phyloP scores from a whole-genome alignment of 495 filamentous ascomycete species.

The Aspergillus panamensis region DNA sequence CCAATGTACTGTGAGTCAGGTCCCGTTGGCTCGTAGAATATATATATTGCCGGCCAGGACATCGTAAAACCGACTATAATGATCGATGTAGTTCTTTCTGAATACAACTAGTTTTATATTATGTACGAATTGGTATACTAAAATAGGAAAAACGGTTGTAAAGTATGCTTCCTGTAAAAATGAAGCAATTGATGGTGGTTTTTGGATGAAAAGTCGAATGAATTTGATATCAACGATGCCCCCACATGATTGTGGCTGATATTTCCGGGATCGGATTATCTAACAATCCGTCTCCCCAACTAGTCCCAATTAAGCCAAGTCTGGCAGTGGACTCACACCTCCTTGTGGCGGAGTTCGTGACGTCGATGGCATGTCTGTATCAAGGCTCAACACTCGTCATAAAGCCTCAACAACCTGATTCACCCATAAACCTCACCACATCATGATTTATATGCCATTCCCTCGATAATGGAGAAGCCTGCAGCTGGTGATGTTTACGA shows the following conservation, averaged over 20 bases:
- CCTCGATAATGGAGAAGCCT: conserved; percentile 39
- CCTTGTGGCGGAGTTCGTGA: neutral
- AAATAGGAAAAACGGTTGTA: too few relatives aligned
- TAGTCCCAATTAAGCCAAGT: neutral
- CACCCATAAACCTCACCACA: conserved; percentile 12
- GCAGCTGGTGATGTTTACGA: conserved; percentile 32
- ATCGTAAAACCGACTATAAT: too few relatives aligned
- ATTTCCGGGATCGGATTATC: neutral
- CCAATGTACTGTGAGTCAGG: too few relatives aligned
- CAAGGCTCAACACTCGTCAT: neutral
- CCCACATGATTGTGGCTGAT: neutral
- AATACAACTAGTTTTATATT: too few relatives aligned
- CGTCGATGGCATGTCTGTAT: conserved; percentile 14
- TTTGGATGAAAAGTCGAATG: too few relatives aligned
- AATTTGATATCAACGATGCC: too few relatives aligned
- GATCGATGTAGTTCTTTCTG: too few relatives aligned
- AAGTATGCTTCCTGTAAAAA: too few relatives aligned
- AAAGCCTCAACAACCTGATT: conserved; percentile 1
- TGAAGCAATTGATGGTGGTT: too few relatives aligned
- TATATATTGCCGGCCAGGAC: too few relatives aligned
- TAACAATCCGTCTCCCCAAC: neutral
- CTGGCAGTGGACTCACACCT: neutral
- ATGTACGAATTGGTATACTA: too few relatives aligned
- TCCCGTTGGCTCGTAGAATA: too few relatives aligned
- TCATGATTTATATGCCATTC: conserved; percentile 24